A percentile compares a stretch with the other conserved stretches of the same genome.
Evolutionary conservation across 306 rosid genomes (phyloP).

Genomic region (Prunus mira): DNA sequence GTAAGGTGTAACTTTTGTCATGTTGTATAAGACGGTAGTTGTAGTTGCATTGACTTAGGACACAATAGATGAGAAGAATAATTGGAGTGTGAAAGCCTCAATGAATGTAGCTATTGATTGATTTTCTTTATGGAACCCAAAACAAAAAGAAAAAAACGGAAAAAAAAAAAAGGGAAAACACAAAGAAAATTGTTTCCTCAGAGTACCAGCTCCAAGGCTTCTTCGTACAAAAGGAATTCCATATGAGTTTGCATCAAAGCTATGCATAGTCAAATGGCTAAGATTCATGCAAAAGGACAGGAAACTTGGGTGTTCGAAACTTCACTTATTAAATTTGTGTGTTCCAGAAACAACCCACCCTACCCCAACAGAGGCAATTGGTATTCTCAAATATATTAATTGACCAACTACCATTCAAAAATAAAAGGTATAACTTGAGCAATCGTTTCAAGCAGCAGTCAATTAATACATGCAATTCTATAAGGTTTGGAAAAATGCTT

Average conservation of each 20-base stretch:
- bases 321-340: not conserved
- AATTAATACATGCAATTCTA: slow-evolving; percentile 18
- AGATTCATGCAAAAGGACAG: not conserved
- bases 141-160: not conserved
- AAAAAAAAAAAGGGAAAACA: not conserved
- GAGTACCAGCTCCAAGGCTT: not conserved
- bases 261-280: no score
- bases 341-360: not conserved
- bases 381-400: not conserved
- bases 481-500: slow-evolving; percentile 39
- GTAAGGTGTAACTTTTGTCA: no score
- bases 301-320: not conserved
- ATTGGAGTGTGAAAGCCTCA: no score
- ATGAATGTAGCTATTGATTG: no score
- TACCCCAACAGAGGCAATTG: not conserved
- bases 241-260: not conserved
- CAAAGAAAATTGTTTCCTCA: not conserved
- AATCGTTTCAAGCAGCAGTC: not conserved
- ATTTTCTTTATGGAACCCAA: not conserved
- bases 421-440: not conserved
- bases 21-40: no score
- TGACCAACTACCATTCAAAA: not conserved
- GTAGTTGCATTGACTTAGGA: not conserved
- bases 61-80: no score
- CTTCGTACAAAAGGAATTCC: not conserved